A percentile compares a stretch with the other conserved stretches of the same genome.
Evolutionary conservation across 306 rosid genomes (phyloP).

Genomic region (Begonia fuchsioides): DNA sequence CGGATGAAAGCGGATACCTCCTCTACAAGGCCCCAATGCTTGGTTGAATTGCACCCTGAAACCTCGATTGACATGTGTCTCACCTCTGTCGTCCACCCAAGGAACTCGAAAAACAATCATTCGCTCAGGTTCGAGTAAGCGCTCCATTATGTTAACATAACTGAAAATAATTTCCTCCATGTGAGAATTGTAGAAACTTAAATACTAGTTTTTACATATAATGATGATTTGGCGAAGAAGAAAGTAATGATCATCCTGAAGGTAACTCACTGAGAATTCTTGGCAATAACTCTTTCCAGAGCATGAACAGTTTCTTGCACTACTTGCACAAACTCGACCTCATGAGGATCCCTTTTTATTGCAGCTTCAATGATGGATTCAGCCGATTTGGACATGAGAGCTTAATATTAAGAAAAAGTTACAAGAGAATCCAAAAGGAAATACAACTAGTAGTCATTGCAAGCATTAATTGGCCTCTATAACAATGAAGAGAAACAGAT

Average conservation of each 20-base stretch:
- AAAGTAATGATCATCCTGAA: constrained; percentile 8
- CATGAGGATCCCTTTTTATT: constrained; percentile 89
- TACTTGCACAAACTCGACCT: constrained; percentile 75
- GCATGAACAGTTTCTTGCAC: constrained; percentile 83
- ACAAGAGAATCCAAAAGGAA: constrained; percentile 20
- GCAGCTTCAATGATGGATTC: constrained; percentile 91
- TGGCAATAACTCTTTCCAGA: constrained; percentile 88
- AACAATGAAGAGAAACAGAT: neutral
- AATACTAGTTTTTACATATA: neutral
- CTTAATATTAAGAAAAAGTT: constrained; percentile 35
- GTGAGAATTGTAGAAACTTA: neutral
- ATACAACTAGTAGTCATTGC: constrained; percentile 8
- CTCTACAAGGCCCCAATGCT: constrained; percentile 95
- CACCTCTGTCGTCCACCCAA: constrained; percentile 95
- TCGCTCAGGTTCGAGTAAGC: constrained; percentile 91
- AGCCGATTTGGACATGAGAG: constrained; percentile 84
- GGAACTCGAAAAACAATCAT: constrained; percentile 84
- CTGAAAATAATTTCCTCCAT: constrained; percentile 30
- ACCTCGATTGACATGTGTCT: constrained; percentile 73
- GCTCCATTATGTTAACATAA: constrained; percentile 91
- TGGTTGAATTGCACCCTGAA: constrained; percentile 89
- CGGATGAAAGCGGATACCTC: constrained; percentile 90
- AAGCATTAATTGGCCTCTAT: constrained; percentile 5
- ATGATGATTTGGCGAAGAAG: neutral
- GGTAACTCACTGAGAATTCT: constrained; percentile 75